Percentiles rank a stretch among this genome's conserved stretches.
Conservation (phyloP, 2,329 filamentous ascomycete genomes). For the Exutisphaerella laricina region DNA sequence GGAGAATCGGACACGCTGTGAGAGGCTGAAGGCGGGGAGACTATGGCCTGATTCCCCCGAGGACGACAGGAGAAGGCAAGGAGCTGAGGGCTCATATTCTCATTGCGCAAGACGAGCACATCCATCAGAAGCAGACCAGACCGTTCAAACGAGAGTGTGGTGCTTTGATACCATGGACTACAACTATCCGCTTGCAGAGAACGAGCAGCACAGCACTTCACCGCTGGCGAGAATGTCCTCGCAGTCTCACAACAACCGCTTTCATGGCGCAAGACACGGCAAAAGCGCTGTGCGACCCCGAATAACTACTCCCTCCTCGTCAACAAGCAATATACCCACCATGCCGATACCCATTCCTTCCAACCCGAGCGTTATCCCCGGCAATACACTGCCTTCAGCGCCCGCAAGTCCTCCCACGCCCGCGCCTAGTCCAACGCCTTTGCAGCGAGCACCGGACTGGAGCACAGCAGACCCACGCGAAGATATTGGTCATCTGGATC, state of each 20-base stretch:
- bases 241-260: constrained; percentile 30
- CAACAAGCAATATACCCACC: constrained; percentile 25
- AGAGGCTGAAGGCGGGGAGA: too few relatives aligned
- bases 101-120: too few relatives aligned
- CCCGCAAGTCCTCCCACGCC: constrained; percentile 63
- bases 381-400: constrained; percentile 58
- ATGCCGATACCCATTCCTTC: constrained; percentile 44
- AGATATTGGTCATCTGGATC: constrained; percentile 57
- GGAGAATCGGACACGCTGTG: too few relatives aligned
- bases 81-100: too few relatives aligned
- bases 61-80: too few relatives aligned
- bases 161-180: constrained; percentile 33
- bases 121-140: too few relatives aligned
- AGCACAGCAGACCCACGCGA: constrained; percentile 73
- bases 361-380: constrained; percentile 47
- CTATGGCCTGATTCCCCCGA: too few relatives aligned
- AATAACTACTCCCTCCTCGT: constrained; percentile 40
- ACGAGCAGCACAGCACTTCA: constrained; percentile 18
- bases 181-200: constrained; percentile 18
- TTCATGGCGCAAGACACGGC: constrained; percentile 28
- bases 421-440: constrained; percentile 60
- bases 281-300: constrained; percentile 38
- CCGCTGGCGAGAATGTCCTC: constrained; percentile 30
- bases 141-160: too few relatives aligned
- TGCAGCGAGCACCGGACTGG: constrained; percentile 64